phyloP scores from a whole-genome alignment of 2,329 filamentous ascomycete genomes.

The Exophiala viscosa region DNA sequence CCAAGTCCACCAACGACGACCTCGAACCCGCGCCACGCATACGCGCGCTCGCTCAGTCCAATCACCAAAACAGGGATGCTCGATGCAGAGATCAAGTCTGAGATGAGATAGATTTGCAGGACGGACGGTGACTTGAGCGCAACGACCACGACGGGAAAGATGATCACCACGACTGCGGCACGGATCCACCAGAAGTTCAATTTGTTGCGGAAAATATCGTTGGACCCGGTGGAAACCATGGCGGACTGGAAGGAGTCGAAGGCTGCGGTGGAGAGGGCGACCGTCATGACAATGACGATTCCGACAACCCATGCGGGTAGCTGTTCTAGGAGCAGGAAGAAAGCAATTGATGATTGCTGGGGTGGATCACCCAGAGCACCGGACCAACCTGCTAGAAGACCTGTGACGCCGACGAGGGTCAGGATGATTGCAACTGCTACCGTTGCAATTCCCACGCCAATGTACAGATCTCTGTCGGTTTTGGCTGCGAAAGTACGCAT shows the following conservation, averaged over 20 bases:
- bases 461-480: conserved; percentile 72
- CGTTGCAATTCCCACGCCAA: conserved; percentile 68
- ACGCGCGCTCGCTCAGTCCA: conserved; percentile 62
- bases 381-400: conserved; percentile 74
- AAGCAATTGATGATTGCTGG: conserved; percentile 63
- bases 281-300: conserved; percentile 75
- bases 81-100: conserved; percentile 72
- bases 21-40: conserved; percentile 77
- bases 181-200: conserved; percentile 74
- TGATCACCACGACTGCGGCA: conserved; percentile 64
- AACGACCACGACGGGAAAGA: conserved; percentile 69
- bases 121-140: conserved; percentile 71
- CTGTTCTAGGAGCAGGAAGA: conserved; percentile 69
- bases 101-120: conserved; percentile 78
- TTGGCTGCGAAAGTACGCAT: conserved; percentile 75
- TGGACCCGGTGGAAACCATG: conserved; percentile 80
- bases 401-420: conserved; percentile 67
- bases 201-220: conserved; percentile 79
- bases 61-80: conserved; percentile 71
- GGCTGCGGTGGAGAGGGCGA: conserved; percentile 70
- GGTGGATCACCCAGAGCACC: conserved; percentile 63
- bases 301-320: conserved; percentile 79
- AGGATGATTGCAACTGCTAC: conserved; percentile 65
- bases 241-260: conserved; percentile 79
- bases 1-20: conserved; percentile 74